Evolutionary conservation across 2,329 filamentous ascomycete genomes (phyloP).

Genomic region (Fusarium sp.): DNA sequence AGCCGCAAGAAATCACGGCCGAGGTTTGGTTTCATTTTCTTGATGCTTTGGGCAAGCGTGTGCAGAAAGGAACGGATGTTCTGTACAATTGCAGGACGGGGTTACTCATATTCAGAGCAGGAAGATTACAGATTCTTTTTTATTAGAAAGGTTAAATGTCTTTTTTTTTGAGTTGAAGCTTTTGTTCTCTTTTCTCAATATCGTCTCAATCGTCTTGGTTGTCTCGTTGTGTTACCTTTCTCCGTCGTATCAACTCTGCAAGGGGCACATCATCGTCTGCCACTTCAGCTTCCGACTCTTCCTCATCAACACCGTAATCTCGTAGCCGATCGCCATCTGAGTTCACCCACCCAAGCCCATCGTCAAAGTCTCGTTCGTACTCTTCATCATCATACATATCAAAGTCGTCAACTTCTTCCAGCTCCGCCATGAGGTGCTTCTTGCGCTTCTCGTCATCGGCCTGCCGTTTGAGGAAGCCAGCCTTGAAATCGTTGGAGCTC

Average conservation of each 20-base stretch:
- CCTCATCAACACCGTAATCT: conserved; percentile 86
- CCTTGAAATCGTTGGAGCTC: conserved; percentile 60
- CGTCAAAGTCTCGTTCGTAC: conserved; percentile 56
- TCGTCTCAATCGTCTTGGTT: conserved; percentile 49
- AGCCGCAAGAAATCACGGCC: conserved; percentile 40
- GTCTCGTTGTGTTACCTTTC: conserved; percentile 58
- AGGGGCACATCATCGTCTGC: conserved; percentile 75
- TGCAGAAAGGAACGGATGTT: conserved; percentile 14
- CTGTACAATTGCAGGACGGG: conserved; percentile 18
- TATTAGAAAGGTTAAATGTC: conserved; percentile 31
- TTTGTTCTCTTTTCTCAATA: conserved; percentile 34
- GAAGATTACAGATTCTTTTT: conserved; percentile 24
- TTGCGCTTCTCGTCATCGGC: conserved; percentile 60
- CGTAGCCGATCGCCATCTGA: conserved; percentile 79
- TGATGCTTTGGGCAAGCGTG: conserved; percentile 41
- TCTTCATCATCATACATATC: conserved; percentile 70
- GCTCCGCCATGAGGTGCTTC: conserved; percentile 61
- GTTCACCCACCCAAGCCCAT: conserved; percentile 74
- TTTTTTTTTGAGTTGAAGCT: conserved; percentile 21
- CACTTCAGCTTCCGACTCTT: conserved; percentile 59
- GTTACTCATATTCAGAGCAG: conserved; percentile 32
- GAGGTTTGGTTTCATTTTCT: conserved; percentile 46
- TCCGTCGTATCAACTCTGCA: conserved; percentile 72
- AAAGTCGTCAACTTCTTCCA: conserved; percentile 70
- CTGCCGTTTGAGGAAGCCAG: conserved; percentile 65